These are phyloP conservation scores for Aspergillus sp. DNA, from an alignment of 2,329 filamentous ascomycete genomes.

Conservation along the genomic window DNA sequence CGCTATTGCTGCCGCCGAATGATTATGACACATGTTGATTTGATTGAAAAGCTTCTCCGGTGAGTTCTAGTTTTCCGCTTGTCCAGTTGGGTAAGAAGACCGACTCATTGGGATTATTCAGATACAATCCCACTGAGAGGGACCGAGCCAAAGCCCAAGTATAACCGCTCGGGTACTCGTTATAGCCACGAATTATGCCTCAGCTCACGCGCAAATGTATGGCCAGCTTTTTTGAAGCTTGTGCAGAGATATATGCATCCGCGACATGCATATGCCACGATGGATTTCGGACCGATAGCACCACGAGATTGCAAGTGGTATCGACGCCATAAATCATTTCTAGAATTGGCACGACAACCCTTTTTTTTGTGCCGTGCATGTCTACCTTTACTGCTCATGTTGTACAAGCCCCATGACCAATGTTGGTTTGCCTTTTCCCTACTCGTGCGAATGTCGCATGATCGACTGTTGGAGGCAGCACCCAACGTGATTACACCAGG, in stretches of 20 bases:
- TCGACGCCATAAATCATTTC: background rate
- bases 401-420: background rate
- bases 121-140: constrained; percentile 34
- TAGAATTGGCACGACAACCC: background rate
- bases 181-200: background rate
- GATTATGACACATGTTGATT: constrained; percentile 98
- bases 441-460: background rate
- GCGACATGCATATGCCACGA: background rate
- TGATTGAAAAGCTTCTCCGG: constrained; percentile 98
- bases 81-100: background rate
- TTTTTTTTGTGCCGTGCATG: background rate
- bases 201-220: background rate
- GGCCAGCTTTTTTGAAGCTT: background rate
- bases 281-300: background rate
- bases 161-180: background rate
- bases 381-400: background rate
- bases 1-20: constrained; percentile 98
- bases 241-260: background rate
- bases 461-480: background rate
- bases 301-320: background rate
- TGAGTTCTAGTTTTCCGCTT: constrained; percentile 48
- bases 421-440: background rate
- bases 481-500: background rate
- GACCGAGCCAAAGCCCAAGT: constrained; percentile 24
- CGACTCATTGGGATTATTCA: constrained; percentile 11